phyloP scores from a whole-genome alignment of 192 early-diverging fungal genomes.

The Umbelopsis isabellina region DNA sequence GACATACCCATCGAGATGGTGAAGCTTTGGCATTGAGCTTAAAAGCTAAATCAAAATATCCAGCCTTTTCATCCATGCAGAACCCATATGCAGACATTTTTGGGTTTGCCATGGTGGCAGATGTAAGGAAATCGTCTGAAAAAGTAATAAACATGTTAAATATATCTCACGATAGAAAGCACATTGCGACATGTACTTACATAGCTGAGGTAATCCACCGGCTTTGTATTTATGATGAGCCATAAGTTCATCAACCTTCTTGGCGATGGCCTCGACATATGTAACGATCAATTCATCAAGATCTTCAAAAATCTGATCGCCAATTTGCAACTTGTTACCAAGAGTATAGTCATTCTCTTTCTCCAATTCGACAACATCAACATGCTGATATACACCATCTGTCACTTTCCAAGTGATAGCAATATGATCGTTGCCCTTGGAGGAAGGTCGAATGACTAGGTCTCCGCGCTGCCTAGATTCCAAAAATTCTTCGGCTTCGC shows the following conservation, averaged over 20 bases:
- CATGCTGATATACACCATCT: constrained; percentile 85
- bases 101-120: constrained; percentile 58
- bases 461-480: constrained; percentile 69
- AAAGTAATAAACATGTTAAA: constrained; percentile 21
- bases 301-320: constrained; percentile 74
- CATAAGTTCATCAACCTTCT: constrained; percentile 70
- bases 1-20: constrained; percentile 64
- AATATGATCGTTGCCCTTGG: constrained; percentile 85
- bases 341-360: constrained; percentile 76
- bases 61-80: constrained; percentile 68
- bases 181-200: constrained; percentile 47
- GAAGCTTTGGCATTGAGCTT: constrained; percentile 69
- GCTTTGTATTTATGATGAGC: constrained; percentile 80
- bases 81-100: constrained; percentile 84
- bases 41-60: constrained; percentile 77
- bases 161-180: constrained; percentile 35
- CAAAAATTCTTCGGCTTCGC: constrained; percentile 77
- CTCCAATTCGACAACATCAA: constrained; percentile 73
- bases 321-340: constrained; percentile 70
- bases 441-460: constrained; percentile 89
- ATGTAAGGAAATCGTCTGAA: constrained; percentile 50
- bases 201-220: constrained; percentile 54
- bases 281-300: constrained; percentile 90
- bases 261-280: constrained; percentile 84
- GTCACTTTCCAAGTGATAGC: constrained; percentile 93